Conservation (phyloP, 805 yeast species). For the Metschnikowia borealis region DNA sequence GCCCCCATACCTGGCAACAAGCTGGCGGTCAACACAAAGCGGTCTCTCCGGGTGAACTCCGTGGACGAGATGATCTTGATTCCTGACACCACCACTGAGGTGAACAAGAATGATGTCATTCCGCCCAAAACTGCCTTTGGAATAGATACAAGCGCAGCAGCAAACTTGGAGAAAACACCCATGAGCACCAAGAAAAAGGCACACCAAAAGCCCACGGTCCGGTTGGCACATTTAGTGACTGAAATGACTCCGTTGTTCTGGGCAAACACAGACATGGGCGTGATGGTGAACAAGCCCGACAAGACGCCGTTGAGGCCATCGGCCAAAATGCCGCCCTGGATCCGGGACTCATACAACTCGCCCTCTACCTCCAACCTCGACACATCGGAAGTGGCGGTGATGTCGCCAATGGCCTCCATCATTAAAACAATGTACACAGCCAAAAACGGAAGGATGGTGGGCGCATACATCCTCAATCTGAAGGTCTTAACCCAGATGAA, state of each 20-base stretch:
- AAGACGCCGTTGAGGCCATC: slow-evolving; percentile 78
- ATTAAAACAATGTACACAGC: slow-evolving; percentile 77
- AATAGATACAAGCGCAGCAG: slow-evolving; percentile 12
- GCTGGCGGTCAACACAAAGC: slow-evolving; percentile 66
- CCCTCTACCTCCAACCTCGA: slow-evolving; percentile 83
- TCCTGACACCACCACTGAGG: slow-evolving; percentile 75
- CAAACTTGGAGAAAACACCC: slow-evolving; percentile 13
- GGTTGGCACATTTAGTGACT: slow-evolving; percentile 69
- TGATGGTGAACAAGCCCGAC: slow-evolving; percentile 74
- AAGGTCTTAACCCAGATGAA: slow-evolving; percentile 87
- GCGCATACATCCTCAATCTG: slow-evolving; percentile 70
- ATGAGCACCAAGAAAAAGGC: slow-evolving; percentile 11
- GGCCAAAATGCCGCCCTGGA: slow-evolving; percentile 91
- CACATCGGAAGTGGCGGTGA: slow-evolving; percentile 90
- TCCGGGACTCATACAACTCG: slow-evolving; percentile 73
- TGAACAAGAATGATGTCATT: slow-evolving; percentile 74
- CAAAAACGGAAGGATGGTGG: slow-evolving; percentile 76
- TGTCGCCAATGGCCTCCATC: slow-evolving; percentile 94
- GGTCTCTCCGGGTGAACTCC: slow-evolving; percentile 66
- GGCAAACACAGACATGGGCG: slow-evolving; percentile 88
- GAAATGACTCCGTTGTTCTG: slow-evolving; percentile 94
- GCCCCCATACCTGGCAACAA: slow-evolving; percentile 67
- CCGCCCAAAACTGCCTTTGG: slow-evolving; percentile 58
- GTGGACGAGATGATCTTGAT: slow-evolving; percentile 58
- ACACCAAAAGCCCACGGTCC: slow-evolving; percentile 11